Percentiles rank a stretch among this genome's conserved stretches.
Evolutionary conservation across 352 stramenopile genomes (phyloP).

Genomic region (Globisporangium emineosum): DNA sequence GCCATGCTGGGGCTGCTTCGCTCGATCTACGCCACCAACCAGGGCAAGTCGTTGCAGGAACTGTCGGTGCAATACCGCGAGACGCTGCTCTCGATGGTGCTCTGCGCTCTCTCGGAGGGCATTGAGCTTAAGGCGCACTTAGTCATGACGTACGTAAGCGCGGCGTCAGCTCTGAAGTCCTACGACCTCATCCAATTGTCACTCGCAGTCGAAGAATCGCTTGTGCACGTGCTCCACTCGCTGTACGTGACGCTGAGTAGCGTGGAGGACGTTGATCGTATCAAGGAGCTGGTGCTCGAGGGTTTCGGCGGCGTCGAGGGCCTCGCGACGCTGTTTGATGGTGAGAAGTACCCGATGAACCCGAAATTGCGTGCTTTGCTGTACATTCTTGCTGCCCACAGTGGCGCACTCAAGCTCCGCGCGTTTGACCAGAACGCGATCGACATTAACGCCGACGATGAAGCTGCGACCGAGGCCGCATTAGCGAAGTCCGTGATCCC

Average conservation of each 20-base stretch:
- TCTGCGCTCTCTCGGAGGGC: conserved; percentile 52
- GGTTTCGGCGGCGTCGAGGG: conserved; percentile 57
- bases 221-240: conserved; percentile 35
- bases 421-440: conserved; percentile 44
- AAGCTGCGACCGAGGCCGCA: conserved; percentile 64
- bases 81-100: conserved; percentile 49
- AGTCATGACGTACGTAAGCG: conserved; percentile 50
- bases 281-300: conserved; percentile 54
- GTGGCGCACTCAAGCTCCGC: conserved; percentile 36
- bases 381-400: conserved; percentile 60
- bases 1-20: conserved; percentile 47
- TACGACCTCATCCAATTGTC: conserved; percentile 55
- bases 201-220: conserved; percentile 41
- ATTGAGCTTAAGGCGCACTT: conserved; percentile 51
- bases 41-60: conserved; percentile 40
- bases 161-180: conserved; percentile 34
- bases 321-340: conserved; percentile 63
- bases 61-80: conserved; percentile 61
- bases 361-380: conserved; percentile 50
- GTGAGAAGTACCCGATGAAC: conserved; percentile 40
- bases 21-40: conserved; percentile 33
- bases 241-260: conserved; percentile 39
- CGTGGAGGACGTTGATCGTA: conserved; percentile 38
- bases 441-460: conserved; percentile 79
- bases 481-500: conserved; percentile 66